Percentiles rank a stretch among this genome's conserved stretches.
phyloP scores from a whole-genome alignment of 2,329 filamentous ascomycete genomes.

The Davidsoniella eucalypti region DNA sequence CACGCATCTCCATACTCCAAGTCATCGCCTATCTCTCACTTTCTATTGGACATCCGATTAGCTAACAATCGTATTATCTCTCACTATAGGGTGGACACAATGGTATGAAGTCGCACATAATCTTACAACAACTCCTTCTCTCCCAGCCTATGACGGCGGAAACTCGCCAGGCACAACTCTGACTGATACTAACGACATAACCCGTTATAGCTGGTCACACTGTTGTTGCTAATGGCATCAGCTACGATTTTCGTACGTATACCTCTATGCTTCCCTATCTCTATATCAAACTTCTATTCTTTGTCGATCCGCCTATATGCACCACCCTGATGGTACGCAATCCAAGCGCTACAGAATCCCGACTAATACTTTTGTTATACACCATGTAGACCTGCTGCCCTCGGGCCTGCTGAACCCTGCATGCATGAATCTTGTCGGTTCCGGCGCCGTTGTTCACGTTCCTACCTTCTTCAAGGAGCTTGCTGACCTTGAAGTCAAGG shows the following conservation, averaged over 20 bases:
- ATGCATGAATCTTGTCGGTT: conserved; percentile 59
- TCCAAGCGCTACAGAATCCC: not conserved
- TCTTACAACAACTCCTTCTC: not conserved
- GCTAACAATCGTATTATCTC: not conserved
- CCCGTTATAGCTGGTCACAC: conserved; percentile 10
- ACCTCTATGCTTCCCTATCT: conserved; percentile 17
- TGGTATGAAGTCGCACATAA: conserved; percentile 3
- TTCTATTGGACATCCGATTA: not conserved
- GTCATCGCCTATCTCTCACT: not conserved
- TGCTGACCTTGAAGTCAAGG: conserved; percentile 24
- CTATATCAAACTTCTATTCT: conserved; percentile 38
- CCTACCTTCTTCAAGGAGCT: conserved; percentile 21
- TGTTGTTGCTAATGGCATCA: conserved; percentile 14
- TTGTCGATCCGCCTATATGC: not conserved
- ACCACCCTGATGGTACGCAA: not conserved
- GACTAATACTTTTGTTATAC: not conserved
- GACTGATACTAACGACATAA: conserved; percentile 12
- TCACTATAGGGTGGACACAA: conserved; percentile 12
- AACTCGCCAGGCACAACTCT: not conserved
- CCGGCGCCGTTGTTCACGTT: conserved; percentile 50
- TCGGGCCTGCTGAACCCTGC: conserved; percentile 56
- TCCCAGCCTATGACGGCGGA: not conserved
- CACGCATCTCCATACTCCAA: conserved; percentile 1
- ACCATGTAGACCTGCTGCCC: conserved; percentile 8
- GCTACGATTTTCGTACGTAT: conserved; percentile 14